phyloP scores from a whole-genome alignment of 495 filamentous ascomycete genomes.

The Letharia lupina region DNA sequence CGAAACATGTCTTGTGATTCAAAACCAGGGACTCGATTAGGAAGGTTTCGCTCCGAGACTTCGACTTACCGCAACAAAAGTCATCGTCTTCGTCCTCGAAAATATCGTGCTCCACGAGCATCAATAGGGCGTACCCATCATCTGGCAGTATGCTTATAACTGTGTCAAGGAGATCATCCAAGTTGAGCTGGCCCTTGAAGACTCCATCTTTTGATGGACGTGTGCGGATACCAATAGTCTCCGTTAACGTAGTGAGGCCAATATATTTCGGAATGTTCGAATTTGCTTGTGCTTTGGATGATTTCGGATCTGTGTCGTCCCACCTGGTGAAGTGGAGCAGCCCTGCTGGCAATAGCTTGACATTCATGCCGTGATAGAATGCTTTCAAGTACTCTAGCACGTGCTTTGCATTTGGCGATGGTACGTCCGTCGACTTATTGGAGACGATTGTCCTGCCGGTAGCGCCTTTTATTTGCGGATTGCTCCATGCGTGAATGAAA shows the following conservation, averaged over 20 bases:
- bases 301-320: slow-evolving; percentile 27
- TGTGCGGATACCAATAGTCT: slow-evolving; percentile 45
- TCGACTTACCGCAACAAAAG: slow-evolving; percentile 48
- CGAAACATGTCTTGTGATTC: too few relatives aligned
- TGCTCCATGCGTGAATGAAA: slow-evolving; percentile 35
- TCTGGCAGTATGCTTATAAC: slow-evolving; percentile 46
- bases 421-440: background rate
- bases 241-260: slow-evolving; percentile 35
- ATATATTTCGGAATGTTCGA: slow-evolving; percentile 26
- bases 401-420: slow-evolving; percentile 29
- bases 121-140: slow-evolving; percentile 52
- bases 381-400: slow-evolving; percentile 46
- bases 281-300: slow-evolving; percentile 15
- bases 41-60: too few relatives aligned
- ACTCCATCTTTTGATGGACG: slow-evolving; percentile 41
- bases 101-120: slow-evolving; percentile 54
- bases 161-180: slow-evolving; percentile 56
- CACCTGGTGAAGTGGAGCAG: slow-evolving; percentile 40
- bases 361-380: slow-evolving; percentile 52
- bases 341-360: slow-evolving; percentile 33
- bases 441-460: background rate
- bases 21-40: too few relatives aligned
- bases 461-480: slow-evolving; percentile 15
- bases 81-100: slow-evolving; percentile 60
- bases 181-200: slow-evolving; percentile 49